Conservation (phyloP, 495 filamentous ascomycete species). For the Aspergillus sclerotiicarbonarius region DNA sequence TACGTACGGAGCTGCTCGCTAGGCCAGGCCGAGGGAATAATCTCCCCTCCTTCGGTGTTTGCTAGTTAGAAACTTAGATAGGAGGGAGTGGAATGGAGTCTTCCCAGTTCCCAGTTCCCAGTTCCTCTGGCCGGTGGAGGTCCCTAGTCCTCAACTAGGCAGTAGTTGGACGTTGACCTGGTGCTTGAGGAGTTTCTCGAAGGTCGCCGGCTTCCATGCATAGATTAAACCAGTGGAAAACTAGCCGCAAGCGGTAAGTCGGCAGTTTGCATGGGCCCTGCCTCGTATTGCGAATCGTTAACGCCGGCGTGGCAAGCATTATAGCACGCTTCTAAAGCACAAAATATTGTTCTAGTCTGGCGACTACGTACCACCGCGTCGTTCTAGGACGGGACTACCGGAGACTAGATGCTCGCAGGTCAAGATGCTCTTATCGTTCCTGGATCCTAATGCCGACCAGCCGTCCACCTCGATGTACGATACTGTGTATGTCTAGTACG, state of each 20-base stretch:
- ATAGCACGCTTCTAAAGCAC: conserved; percentile 1
- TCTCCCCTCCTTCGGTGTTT: neutral
- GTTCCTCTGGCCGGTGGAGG: neutral
- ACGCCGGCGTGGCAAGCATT: conserved; percentile 2
- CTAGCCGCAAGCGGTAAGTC: conserved; percentile 11
- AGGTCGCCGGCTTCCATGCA: conserved; percentile 17
- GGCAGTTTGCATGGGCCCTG: conserved; percentile 11
- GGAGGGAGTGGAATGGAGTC: neutral
- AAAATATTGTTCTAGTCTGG: neutral
- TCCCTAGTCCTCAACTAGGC: neutral
- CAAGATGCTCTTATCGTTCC: neutral
- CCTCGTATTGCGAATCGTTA: conserved; percentile 5
- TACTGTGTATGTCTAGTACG: neutral
- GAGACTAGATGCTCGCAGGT: no score
- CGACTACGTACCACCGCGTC: neutral
- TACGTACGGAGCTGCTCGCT: neutral
- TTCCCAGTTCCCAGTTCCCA: neutral
- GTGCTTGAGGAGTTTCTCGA: conserved; percentile 14
- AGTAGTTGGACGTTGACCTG: neutral
- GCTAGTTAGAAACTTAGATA: neutral
- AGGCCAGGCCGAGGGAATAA: neutral
- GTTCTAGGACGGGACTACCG: no score
- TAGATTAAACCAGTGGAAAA: conserved; percentile 9
- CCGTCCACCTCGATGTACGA: no score
- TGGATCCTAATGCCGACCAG: neutral